Evolutionary conservation across 2,329 filamentous ascomycete genomes (phyloP).

Genomic region (Tolypocladium cylindrosporum): DNA sequence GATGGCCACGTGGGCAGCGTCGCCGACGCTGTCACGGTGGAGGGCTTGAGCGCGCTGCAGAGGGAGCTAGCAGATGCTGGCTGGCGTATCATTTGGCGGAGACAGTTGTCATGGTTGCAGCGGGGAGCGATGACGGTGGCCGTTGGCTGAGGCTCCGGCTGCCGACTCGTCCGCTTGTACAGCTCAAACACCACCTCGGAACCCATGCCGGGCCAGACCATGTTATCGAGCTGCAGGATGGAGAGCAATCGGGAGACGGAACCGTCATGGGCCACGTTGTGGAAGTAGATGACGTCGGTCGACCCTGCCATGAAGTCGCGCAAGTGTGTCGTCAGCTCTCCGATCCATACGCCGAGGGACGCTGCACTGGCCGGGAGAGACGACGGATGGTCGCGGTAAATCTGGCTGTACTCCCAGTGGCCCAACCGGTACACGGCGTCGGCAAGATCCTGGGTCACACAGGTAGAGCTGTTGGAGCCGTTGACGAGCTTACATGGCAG

Average conservation of each 20-base stretch:
- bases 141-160: constrained; percentile 6
- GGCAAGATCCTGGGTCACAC: constrained; percentile 52
- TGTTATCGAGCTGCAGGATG: constrained; percentile 60
- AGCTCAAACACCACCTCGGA: constrained; percentile 70
- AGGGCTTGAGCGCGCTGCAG: constrained; percentile 7
- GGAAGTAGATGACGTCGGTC: constrained; percentile 43
- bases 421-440: constrained; percentile 66
- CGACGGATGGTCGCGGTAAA: constrained; percentile 57
- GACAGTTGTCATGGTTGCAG: constrained; percentile 20
- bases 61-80: constrained; percentile 11
- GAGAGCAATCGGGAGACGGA: constrained; percentile 57
- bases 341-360: constrained; percentile 63
- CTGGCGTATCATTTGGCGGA: constrained; percentile 17
- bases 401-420: constrained; percentile 70
- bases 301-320: constrained; percentile 37
- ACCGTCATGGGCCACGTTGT: constrained; percentile 77
- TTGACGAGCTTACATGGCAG: constrained; percentile 54
- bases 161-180: constrained; percentile 32
- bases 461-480: constrained; percentile 37
- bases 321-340: constrained; percentile 59
- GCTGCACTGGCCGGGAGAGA: constrained; percentile 53
- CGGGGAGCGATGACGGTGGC: constrained; percentile 8
- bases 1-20: constrained; percentile 5
- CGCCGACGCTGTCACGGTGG: not conserved
- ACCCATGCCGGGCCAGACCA: constrained; percentile 84